These are phyloP conservation scores for Agroathelia rolfsii DNA, from an alignment of 1,284 basidiomycete genomes.

Conservation along the genomic window DNA sequence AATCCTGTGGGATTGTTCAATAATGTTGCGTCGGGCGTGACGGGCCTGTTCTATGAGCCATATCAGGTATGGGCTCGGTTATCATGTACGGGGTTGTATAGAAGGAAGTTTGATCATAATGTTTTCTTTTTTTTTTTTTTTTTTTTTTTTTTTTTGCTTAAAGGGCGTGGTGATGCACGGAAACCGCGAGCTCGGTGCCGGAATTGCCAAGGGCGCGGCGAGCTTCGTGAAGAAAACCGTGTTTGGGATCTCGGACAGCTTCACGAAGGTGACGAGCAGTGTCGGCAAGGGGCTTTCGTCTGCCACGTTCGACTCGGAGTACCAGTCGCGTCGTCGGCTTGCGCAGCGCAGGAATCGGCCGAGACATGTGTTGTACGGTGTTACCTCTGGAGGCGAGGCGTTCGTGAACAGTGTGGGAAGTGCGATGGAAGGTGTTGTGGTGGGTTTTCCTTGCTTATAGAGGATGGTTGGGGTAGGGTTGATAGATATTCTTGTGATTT, in stretches of 20 bases:
- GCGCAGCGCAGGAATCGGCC: slow-evolving; percentile 90
- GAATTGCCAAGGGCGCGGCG: slow-evolving; percentile 97
- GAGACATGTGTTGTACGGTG: slow-evolving; percentile 94
- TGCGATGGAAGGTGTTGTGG: slow-evolving; percentile 92
- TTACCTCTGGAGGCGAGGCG: slow-evolving; percentile 89
- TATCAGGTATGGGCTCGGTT: too few species aligned
- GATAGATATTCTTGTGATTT: slow-evolving; percentile 6
- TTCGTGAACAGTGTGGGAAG: slow-evolving; percentile 91
- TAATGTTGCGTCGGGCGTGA: slow-evolving; percentile 97
- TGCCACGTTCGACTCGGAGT: slow-evolving; percentile 94
- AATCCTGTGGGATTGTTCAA: slow-evolving; percentile 96
- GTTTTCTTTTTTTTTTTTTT: too few species aligned
- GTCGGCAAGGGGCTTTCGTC: slow-evolving; percentile 96
- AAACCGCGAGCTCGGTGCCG: slow-evolving; percentile 89
- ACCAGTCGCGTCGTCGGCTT: slow-evolving; percentile 84
- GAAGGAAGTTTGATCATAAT: too few species aligned
- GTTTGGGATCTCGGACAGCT: slow-evolving; percentile 91
- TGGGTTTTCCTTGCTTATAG: slow-evolving; percentile 27
- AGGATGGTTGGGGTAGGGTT: neutral
- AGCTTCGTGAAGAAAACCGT: slow-evolving; percentile 99
- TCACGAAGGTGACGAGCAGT: slow-evolving; percentile 96
- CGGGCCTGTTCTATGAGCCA: slow-evolving; percentile 98
- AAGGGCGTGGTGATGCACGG: slow-evolving; percentile 97
- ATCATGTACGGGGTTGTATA: too few species aligned
- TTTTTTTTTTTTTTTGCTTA: too few species aligned